phyloP scores from a whole-genome alignment of 768 basidiomycete species.

The Auricularia cornea region DNA sequence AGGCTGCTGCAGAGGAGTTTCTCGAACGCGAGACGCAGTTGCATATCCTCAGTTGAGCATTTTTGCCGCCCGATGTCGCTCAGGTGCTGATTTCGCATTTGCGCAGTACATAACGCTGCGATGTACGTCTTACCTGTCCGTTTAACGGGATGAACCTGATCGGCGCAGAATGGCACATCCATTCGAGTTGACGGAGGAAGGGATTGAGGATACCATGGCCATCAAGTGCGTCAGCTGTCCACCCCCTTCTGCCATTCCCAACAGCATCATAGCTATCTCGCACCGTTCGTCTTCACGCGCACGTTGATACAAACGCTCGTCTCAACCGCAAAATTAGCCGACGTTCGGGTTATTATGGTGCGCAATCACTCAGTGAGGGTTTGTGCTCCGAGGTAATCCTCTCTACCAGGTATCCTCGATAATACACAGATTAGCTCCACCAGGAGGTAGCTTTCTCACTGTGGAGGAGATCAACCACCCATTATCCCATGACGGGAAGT shows the following conservation, averaged over 20 bases:
- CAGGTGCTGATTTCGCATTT: neutral
- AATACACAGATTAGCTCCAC: neutral
- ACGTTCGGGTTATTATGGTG: neutral
- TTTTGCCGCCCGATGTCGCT: neutral
- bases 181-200: conserved; percentile 8
- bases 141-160: neutral
- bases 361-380: neutral
- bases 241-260: neutral
- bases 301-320: neutral
- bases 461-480: neutral
- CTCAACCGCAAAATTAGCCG: neutral
- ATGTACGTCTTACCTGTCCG: neutral
- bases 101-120: conserved; percentile 18
- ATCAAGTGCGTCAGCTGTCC: conserved; percentile 10
- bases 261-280: neutral
- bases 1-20: conserved; percentile 29
- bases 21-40: conserved; percentile 32
- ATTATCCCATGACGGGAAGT: neutral
- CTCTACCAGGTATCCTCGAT: neutral
- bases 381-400: neutral
- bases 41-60: conserved; percentile 34
- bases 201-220: conserved; percentile 3
- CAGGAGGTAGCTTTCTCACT: neutral
- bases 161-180: conserved; percentile 3
- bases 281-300: neutral